Conservation (phyloP, 2,329 filamentous ascomycete genomes). For the Verticillium zaregamsianum region DNA sequence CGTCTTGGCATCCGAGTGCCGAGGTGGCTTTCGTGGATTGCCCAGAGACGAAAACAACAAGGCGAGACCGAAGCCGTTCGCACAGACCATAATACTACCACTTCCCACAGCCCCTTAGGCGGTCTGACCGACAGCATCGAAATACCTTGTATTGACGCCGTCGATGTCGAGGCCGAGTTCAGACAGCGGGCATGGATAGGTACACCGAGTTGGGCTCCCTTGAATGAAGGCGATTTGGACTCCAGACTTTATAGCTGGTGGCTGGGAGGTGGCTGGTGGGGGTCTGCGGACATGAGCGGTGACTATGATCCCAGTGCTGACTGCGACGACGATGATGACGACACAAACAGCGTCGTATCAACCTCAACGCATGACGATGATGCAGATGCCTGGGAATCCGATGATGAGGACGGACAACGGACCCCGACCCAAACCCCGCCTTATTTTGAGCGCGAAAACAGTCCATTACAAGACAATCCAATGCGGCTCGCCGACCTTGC, state of each 20-base stretch:
- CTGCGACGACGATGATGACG: slow-evolving; percentile 52
- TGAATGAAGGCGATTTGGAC: slow-evolving; percentile 65
- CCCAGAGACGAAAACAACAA: slow-evolving; percentile 31
- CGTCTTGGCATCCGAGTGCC: slow-evolving; percentile 60
- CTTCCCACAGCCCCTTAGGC: neutral
- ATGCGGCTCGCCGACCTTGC: slow-evolving; percentile 69
- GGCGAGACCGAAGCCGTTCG: slow-evolving; percentile 2
- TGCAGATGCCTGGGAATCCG: slow-evolving; percentile 41
- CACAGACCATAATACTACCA: neutral
- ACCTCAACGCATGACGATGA: slow-evolving; percentile 40
- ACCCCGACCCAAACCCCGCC: slow-evolving; percentile 71
- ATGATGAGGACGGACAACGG: slow-evolving; percentile 44
- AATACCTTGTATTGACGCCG: slow-evolving; percentile 56
- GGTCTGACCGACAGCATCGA: slow-evolving; percentile 40
- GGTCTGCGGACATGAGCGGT: slow-evolving; percentile 73
- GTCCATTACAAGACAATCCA: slow-evolving; percentile 56
- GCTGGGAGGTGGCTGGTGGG: slow-evolving; percentile 80
- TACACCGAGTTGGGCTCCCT: slow-evolving; percentile 26
- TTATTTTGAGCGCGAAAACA: slow-evolving; percentile 40
- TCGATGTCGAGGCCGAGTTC: slow-evolving; percentile 80
- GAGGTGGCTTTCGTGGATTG: slow-evolving; percentile 55
- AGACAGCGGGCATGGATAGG: slow-evolving; percentile 52
- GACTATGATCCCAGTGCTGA: slow-evolving; percentile 61
- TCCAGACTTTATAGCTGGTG: slow-evolving; percentile 79
- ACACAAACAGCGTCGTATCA: slow-evolving; percentile 79